Evolutionary conservation across 23 red algal genomes (phyloP).

Genomic region (Agarophyton chilense): DNA sequence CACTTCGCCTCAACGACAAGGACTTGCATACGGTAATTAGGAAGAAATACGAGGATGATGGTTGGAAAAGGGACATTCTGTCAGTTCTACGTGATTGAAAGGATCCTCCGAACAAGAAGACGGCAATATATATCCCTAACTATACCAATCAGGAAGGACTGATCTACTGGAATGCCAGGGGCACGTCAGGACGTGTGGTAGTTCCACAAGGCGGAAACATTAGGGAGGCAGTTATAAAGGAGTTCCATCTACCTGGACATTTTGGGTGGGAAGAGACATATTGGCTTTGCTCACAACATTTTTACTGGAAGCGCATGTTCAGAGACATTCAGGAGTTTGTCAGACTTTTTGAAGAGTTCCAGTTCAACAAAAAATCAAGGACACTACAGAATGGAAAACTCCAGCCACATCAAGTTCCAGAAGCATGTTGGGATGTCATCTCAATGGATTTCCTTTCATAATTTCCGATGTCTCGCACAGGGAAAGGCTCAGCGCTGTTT

Average conservation of each 20-base stretch:
- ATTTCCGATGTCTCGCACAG: neutral
- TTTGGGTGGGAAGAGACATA: constrained; percentile 34
- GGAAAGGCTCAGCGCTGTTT: constrained; percentile 23
- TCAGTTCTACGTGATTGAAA: neutral
- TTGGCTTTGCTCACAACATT: constrained; percentile 15
- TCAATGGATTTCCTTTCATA: constrained; percentile 43
- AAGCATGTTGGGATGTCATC: constrained; percentile 5
- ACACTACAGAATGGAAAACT: constrained; percentile 5
- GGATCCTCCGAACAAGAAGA: neutral
- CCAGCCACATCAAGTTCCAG: constrained; percentile 31
- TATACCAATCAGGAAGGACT: constrained; percentile 4
- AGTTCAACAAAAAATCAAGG: neutral
- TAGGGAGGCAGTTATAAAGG: neutral
- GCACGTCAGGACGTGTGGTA: constrained; percentile 3
- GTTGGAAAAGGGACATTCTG: neutral
- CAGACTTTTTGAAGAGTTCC: neutral
- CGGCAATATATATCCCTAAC: constrained; percentile 28
- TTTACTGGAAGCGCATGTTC: constrained; percentile 34
- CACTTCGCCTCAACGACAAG: neutral
- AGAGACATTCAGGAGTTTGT: constrained; percentile 12
- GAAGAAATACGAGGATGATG: constrained; percentile 3
- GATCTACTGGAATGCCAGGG: constrained; percentile 21
- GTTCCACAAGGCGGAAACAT: neutral
- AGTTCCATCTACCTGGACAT: constrained; percentile 25
- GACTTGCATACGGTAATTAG: constrained; percentile 16